Conservation (phyloP, 345 rosid genomes). For the Gynandropsis gynandra region DNA sequence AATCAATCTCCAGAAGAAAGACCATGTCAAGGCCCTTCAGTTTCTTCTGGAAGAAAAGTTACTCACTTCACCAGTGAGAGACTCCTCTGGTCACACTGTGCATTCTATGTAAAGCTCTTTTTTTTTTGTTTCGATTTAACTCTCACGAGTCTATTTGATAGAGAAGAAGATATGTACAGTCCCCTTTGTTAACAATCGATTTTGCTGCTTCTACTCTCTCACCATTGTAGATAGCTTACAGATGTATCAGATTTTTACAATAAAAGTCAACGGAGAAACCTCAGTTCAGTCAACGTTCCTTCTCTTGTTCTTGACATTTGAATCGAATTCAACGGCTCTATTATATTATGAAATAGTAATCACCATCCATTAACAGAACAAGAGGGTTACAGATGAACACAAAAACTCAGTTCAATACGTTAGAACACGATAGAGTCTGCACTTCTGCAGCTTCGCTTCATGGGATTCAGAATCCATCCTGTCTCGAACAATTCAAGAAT, state of each 20-base stretch:
- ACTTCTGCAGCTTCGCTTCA: conserved; percentile 18
- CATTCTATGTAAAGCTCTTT: conserved; percentile 42
- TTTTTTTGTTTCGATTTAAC: conserved; percentile 20
- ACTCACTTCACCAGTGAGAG: conserved; percentile 49
- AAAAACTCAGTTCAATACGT: conserved; percentile 17
- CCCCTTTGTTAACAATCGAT: conserved; percentile 22
- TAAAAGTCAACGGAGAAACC: no score
- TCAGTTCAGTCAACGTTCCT: background rate
- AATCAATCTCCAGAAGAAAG: conserved; percentile 67
- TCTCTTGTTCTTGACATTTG: background rate
- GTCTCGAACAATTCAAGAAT: conserved; percentile 47
- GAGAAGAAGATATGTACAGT: conserved; percentile 59
- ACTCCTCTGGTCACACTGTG: no score
- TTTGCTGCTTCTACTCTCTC: conserved; percentile 13
- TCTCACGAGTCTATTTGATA: conserved; percentile 27
- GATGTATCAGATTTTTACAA: no score
- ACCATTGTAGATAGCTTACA: no score
- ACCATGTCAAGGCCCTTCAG: conserved; percentile 62
- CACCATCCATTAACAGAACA: no score
- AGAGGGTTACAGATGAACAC: background rate
- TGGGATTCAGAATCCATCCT: conserved; percentile 40
- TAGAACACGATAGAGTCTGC: conserved; percentile 19
- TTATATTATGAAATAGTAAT: no score
- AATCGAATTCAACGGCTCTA: no score
- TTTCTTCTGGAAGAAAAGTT: conserved; percentile 88